Evolutionary conservation across 352 stramenopile genomes (phyloP), one percentile per base, ranked within the genome.

Genomic region (Phytophthora hybrid): DNA sequence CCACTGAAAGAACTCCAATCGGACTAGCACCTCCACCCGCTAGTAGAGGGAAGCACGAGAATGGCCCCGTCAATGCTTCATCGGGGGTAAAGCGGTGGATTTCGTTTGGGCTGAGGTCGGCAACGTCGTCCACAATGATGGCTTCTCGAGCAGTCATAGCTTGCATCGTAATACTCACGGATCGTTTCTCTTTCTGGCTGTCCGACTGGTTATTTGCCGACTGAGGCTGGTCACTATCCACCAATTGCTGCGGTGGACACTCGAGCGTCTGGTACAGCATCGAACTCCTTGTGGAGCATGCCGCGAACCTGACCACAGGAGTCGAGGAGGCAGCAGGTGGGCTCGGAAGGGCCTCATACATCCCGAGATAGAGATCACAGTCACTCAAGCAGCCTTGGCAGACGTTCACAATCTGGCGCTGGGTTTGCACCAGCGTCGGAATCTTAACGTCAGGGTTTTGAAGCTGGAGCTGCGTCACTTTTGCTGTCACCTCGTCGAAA

Each of bases 1-100:
- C 88, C 6, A 92, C 59, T 6, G 82, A 79, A 0, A 95, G 34
- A 9, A 94, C 74, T 4, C 88, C 88, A 51, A 93, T 84, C 0
- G 60, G 23, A 21, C 13, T 75, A 2, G 2, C 29, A 16, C 0
- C 34, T 37, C 6, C n/a, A 0, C 10, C 54, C 3, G 59, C 13
- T 6, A 83, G 34, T 37, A 93, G 62, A 2, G 87, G 84, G 19
- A 91, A 85, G 60, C 84, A 92, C 18, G 76, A 77, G 19, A 92
- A 90, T 5, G 87, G 79, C 0, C 84, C 87, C 0, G 83, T 83
- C 23, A 63, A 41, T 0, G 66, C 51, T 21, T 69, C 59, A 9
- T 70, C 67, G 0, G 59, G 14, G 2, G 37, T 32, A n/a, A 87
- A 88, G 13, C 59, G 57, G 29, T 64, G 70, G 10, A 89, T 59